Percentiles rank a stretch among this genome's conserved stretches.
Evolutionary conservation across 495 filamentous ascomycete species (phyloP).

Genomic region (Hypoxylon rickii): DNA sequence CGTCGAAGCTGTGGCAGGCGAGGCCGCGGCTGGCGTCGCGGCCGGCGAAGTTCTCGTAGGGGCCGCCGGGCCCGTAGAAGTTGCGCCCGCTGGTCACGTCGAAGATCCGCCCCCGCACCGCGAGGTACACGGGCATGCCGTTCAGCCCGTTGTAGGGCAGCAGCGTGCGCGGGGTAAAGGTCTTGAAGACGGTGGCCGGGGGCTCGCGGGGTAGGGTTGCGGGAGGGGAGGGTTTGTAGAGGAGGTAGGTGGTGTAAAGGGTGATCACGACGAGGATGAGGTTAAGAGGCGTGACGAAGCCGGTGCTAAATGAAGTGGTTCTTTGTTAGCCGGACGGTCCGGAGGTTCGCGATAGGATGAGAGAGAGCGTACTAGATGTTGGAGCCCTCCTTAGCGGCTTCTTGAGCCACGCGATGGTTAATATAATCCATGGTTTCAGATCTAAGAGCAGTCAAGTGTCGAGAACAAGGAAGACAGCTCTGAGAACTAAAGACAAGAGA

Average conservation of each 20-base stretch:
- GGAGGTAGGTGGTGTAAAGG: slow-evolving; percentile 69
- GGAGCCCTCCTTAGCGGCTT: slow-evolving; percentile 42
- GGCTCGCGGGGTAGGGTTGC: slow-evolving; percentile 65
- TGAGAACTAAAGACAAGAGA: not conserved
- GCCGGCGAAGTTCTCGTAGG: slow-evolving; percentile 92
- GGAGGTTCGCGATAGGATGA: slow-evolving; percentile 3
- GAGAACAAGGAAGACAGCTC: no score
- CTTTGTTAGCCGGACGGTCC: slow-evolving; percentile 13
- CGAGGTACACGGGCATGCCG: slow-evolving; percentile 76
- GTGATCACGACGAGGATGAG: slow-evolving; percentile 72
- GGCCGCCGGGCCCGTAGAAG: slow-evolving; percentile 93
- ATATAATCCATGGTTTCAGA: slow-evolving; percentile 57
- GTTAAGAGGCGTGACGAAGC: slow-evolving; percentile 79
- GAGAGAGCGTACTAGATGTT: slow-evolving; percentile 33
- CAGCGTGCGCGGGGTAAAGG: slow-evolving; percentile 85
- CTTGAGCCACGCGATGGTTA: slow-evolving; percentile 57
- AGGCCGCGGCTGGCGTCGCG: slow-evolving; percentile 91
- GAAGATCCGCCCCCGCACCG: slow-evolving; percentile 83
- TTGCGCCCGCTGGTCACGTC: slow-evolving; percentile 83
- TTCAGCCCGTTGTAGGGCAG: slow-evolving; percentile 85
- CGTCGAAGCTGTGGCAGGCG: slow-evolving; percentile 91
- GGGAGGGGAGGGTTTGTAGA: slow-evolving; percentile 63
- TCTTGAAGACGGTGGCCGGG: slow-evolving; percentile 81
- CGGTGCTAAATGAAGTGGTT: slow-evolving; percentile 44
- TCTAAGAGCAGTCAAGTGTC: not conserved